Evolutionary conservation across 2,329 filamentous ascomycete genomes (phyloP).

Genomic region (Macrophomina pseudophaseolina): DNA sequence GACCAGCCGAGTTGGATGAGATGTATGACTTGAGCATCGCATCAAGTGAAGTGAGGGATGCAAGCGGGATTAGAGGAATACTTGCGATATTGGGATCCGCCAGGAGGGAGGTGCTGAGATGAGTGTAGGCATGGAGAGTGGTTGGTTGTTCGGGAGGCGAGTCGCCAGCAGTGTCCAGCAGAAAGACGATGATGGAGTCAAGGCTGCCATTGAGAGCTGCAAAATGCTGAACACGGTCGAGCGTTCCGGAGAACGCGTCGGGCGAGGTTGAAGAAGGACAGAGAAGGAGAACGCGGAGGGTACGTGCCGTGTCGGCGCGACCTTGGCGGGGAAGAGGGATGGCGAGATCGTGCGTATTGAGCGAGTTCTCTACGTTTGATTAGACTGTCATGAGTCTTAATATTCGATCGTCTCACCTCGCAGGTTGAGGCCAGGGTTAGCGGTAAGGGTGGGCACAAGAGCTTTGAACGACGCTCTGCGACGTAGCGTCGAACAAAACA

Average conservation of each 20-base stretch:
- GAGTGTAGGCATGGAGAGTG: slow-evolving; percentile 14
- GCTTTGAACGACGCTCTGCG: slow-evolving; percentile 45
- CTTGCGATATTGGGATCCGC: neutral
- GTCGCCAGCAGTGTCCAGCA: neutral
- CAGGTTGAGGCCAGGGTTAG: slow-evolving; percentile 34
- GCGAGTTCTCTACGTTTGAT: slow-evolving; percentile 3
- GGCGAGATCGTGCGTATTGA: slow-evolving; percentile 25
- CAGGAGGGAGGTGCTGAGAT: slow-evolving; percentile 7
- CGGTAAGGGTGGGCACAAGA: slow-evolving; percentile 41
- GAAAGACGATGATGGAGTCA: slow-evolving; percentile 13
- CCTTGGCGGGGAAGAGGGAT: slow-evolving; percentile 13
- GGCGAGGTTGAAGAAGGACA: slow-evolving; percentile 4
- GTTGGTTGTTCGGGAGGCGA: neutral
- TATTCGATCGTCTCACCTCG: slow-evolving; percentile 34
- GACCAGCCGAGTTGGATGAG: slow-evolving; percentile 17
- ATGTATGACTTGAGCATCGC: slow-evolving; percentile 9
- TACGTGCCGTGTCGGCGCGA: neutral
- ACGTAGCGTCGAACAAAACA: slow-evolving; percentile 51
- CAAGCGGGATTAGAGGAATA: neutral
- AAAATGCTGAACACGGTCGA: slow-evolving; percentile 24
- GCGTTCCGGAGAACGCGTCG: neutral
- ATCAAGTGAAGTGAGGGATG: neutral
- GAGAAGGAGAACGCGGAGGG: slow-evolving; percentile 23
- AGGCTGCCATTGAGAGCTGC: slow-evolving; percentile 8
- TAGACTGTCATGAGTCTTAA: neutral